A percentile compares a stretch with the other conserved stretches of the same genome.
These are phyloP conservation scores for Beauveria rudraprayagi DNA, from an alignment of 2,329 filamentous ascomycete genomes.

Conservation along the genomic window DNA sequence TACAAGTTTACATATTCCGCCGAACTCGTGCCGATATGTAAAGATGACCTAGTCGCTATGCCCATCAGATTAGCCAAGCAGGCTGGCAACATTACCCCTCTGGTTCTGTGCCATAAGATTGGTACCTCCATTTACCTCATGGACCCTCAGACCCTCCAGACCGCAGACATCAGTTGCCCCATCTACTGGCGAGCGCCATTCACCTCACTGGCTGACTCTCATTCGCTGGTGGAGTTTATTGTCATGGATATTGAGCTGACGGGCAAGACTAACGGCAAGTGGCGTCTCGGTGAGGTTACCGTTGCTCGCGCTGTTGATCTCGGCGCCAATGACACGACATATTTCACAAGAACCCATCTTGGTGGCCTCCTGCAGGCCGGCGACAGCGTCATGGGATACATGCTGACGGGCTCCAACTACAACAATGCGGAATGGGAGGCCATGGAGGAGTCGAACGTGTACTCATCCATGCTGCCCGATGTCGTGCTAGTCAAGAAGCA, in stretches of 20 bases:
- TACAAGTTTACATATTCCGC: slow-evolving; percentile 94
- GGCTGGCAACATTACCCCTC: slow-evolving; percentile 78
- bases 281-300: slow-evolving; percentile 77
- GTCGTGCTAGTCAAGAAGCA: slow-evolving; percentile 96
- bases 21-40: slow-evolving; percentile 89
- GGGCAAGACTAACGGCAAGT: slow-evolving; percentile 69
- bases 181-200: slow-evolving; percentile 93
- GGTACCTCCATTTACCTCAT: slow-evolving; percentile 85
- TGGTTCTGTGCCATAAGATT: slow-evolving; percentile 79
- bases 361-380: slow-evolving; percentile 78
- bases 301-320: slow-evolving; percentile 82
- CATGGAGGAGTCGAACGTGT: slow-evolving; percentile 68
- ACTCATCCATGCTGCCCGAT: slow-evolving; percentile 75
- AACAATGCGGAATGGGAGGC: slow-evolving; percentile 83
- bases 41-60: slow-evolving; percentile 91
- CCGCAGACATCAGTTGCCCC: slow-evolving; percentile 70
- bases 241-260: slow-evolving; percentile 87
- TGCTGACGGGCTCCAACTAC: slow-evolving; percentile 82
- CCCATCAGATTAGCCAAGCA: slow-evolving; percentile 83
- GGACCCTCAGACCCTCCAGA: slow-evolving; percentile 86
- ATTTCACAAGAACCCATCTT: slow-evolving; percentile 84
- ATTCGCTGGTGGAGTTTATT: slow-evolving; percentile 84
- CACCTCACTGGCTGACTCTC: slow-evolving; percentile 70
- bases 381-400: slow-evolving; percentile 92
- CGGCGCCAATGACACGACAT: slow-evolving; percentile 76